Base-by-base conservation (phyloP, 805 yeast species). In the Candida andamanensis region DNA sequence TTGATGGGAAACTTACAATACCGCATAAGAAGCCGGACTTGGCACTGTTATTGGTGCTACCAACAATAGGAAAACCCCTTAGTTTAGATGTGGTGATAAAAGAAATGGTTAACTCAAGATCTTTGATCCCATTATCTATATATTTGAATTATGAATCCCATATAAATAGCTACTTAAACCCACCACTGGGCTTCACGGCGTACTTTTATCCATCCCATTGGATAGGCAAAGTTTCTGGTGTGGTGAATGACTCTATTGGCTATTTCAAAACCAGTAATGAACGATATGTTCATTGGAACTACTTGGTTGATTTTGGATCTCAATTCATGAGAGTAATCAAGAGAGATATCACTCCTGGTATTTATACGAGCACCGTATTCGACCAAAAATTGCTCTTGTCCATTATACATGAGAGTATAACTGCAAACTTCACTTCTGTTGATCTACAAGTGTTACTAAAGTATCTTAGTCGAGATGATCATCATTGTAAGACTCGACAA, bases 61-160 rank as follows among this genome's bases (percentile, higher is more conserved):
- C 63, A 0, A 34, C 41, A 1, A 51, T 49, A 29, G 69, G 68
- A 3, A 44, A 45, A 23, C 69, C 70, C 2, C 40, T 46, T 26
- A 36, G 54, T 12, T 33, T 64, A 3, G 48, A 42, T 3, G 22
- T 34, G 11, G 47, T 60, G 1, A 29, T 64, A 15, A 29, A 49
- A 6, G 58, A 53, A 24, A 46, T 61, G 24, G 47, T 58, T 2
- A 26, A 13, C 4, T 20, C 37, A 12, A 42, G 42, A 20, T 25
- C 29, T 3, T 30, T 58, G 9, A 29, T 58, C 1, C 58, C 61
- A 0, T 39, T 36, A 10, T 30, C 39, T 9, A n/a, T 29, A 3
- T 42, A 22, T 17, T 14, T 41, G 4, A 26, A 20, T 2, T 36
- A 30, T 23, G 33, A 29, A 10, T 21, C 23, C 6, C 32, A 36